Evolutionary conservation across 805 yeast species (phyloP).

Genomic region (Candida methanosorbosa): DNA sequence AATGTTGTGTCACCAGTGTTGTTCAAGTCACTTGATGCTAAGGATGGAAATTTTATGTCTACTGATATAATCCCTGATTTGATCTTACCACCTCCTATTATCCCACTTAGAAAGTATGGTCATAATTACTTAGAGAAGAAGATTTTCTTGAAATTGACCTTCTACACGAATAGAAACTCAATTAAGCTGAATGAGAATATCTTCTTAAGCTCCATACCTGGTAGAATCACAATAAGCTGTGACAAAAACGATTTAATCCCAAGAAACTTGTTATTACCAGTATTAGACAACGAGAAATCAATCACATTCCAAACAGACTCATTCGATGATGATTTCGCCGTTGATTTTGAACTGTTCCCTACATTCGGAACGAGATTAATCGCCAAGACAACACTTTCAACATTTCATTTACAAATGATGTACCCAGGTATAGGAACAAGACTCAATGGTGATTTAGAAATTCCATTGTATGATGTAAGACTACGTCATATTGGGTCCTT

Average conservation of each 20-base stretch:
- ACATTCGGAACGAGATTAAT: conserved; percentile 89
- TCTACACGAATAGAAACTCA: conserved; percentile 42
- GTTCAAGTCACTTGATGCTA: conserved; percentile 11
- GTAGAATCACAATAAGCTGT: conserved; percentile 77
- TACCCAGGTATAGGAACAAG: conserved; percentile 30
- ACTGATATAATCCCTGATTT: conserved; percentile 79
- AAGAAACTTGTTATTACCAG: conserved; percentile 73
- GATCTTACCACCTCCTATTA: conserved; percentile 90
- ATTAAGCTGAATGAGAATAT: conserved; percentile 37
- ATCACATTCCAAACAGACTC: conserved; percentile 79
- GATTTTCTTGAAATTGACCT: conserved; percentile 69
- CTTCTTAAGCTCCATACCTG: conserved; percentile 46
- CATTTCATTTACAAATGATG: conserved; percentile 36
- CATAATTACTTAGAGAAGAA: conserved; percentile 91
- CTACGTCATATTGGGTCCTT: conserved; percentile 77
- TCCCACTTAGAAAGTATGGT: conserved; percentile 90
- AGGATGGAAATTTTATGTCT: too few relatives aligned
- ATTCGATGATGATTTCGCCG: conserved; percentile 55
- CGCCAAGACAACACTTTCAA: conserved; percentile 77
- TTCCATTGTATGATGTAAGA: conserved; percentile 79
- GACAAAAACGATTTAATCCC: conserved; percentile 77
- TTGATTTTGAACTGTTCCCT: conserved; percentile 88
- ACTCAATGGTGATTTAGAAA: conserved; percentile 29
- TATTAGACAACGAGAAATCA: conserved; percentile 53
- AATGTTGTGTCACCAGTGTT: conserved; percentile 5